Evolutionary conservation across 2,329 filamentous ascomycete genomes (phyloP).

Genomic region (Cordyceps militaris): DNA sequence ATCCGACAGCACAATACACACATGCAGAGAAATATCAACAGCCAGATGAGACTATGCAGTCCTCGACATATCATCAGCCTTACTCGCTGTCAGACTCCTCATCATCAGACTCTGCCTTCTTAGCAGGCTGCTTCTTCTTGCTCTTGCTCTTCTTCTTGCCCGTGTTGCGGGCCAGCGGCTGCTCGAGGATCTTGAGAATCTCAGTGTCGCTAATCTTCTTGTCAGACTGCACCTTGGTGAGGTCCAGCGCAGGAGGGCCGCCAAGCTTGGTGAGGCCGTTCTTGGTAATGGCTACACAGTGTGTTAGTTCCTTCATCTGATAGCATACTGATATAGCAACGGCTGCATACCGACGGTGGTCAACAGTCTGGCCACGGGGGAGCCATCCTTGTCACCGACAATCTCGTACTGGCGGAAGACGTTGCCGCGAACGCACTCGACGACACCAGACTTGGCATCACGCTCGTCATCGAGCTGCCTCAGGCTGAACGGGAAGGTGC

Average conservation of each 20-base stretch:
- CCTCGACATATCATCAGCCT: not conserved
- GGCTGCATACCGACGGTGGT: constrained; percentile 78
- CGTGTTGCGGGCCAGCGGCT: constrained; percentile 77
- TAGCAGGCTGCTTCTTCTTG: constrained; percentile 60
- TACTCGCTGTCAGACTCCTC: constrained; percentile 27
- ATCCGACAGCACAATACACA: not conserved
- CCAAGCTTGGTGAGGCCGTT: constrained; percentile 87
- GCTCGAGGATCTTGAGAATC: constrained; percentile 87
- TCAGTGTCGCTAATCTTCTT: constrained; percentile 98
- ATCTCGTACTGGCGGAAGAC: constrained; percentile 95
- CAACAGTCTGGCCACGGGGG: constrained; percentile 77
- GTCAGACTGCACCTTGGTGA: constrained; percentile 81
- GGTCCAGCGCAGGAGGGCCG: constrained; percentile 65
- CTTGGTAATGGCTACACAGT: constrained; percentile 77
- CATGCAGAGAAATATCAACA: not conserved
- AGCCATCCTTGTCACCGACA: constrained; percentile 84
- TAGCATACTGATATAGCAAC: not conserved
- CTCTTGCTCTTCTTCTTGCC: constrained; percentile 92
- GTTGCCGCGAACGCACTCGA: constrained; percentile 90
- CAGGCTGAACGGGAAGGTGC: constrained; percentile 95
- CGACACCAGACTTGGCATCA: constrained; percentile 87
- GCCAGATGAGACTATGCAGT: constrained; percentile 5
- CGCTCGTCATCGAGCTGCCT: constrained; percentile 95
- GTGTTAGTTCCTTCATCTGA: constrained; percentile 5
- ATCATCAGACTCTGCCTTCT: constrained; percentile 36